Conservation (phyloP, 192 early-diverging fungal genomes). For the Kappamyces sp. region DNA sequence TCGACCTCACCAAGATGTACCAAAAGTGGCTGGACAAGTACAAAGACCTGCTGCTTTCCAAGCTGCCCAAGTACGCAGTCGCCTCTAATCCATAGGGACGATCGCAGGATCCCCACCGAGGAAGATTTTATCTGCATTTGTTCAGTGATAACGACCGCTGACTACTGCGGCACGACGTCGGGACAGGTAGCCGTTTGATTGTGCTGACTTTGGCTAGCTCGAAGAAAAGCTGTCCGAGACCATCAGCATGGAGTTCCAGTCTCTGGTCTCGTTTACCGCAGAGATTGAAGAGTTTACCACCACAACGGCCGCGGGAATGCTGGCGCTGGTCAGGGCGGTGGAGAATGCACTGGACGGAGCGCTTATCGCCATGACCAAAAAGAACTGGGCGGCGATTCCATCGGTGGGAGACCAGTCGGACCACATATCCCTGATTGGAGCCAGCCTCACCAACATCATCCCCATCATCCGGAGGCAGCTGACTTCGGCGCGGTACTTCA, state of each 20-base stretch:
- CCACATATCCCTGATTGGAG: constrained; percentile 68
- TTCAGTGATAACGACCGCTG: constrained; percentile 86
- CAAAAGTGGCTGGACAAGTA: constrained; percentile 75
- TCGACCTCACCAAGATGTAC: constrained; percentile 77
- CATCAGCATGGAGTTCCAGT: constrained; percentile 63
- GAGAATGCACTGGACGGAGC: constrained; percentile 65
- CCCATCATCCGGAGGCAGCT: constrained; percentile 57
- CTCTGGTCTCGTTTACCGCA: constrained; percentile 64
- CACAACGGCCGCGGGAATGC: constrained; percentile 56
- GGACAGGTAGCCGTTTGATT: constrained; percentile 48
- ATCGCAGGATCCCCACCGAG: constrained; percentile 52
- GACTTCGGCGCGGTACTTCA: constrained; percentile 66
- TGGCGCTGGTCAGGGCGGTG: constrained; percentile 59
- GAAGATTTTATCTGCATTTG: constrained; percentile 70
- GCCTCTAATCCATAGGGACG: constrained; percentile 39
- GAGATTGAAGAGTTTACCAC: constrained; percentile 54
- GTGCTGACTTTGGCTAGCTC: constrained; percentile 47
- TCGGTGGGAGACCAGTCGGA: constrained; percentile 91
- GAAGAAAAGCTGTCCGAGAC: constrained; percentile 86
- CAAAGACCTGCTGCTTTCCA: constrained; percentile 64
- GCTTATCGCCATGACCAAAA: constrained; percentile 64
- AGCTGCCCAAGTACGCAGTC: constrained; percentile 55
- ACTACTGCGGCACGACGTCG: constrained; percentile 86
- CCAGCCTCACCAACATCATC: constrained; percentile 49
- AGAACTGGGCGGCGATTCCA: constrained; percentile 75